Evolutionary conservation across 345 rosid genomes (phyloP).

Genomic region (Citrus sp.): DNA sequence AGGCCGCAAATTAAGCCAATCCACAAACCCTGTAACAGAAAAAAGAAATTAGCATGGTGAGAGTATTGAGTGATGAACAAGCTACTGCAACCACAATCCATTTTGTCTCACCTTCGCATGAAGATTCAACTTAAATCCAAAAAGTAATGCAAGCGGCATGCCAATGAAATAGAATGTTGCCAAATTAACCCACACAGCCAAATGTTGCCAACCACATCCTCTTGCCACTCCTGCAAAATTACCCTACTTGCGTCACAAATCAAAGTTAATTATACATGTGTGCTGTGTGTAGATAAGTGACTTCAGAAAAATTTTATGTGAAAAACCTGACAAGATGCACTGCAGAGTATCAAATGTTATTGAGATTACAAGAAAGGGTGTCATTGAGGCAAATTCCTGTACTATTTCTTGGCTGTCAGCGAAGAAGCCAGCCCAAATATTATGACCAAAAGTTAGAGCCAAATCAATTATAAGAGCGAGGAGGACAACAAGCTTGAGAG

Average conservation of each 20-base stretch:
- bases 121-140: conserved; percentile 52
- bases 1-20: neutral
- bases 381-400: conserved; percentile 45
- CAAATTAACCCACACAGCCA: conserved; percentile 52
- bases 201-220: conserved; percentile 78
- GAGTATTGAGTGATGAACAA: no score
- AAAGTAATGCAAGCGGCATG: conserved; percentile 44
- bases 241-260: neutral
- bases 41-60: neutral
- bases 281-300: no score
- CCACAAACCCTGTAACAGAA: neutral
- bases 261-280: neutral
- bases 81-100: neutral
- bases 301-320: neutral
- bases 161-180: conserved; percentile 51
- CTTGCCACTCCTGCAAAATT: conserved; percentile 52
- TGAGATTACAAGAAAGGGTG: conserved; percentile 52
- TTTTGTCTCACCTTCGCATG: conserved; percentile 40
- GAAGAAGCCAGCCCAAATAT: conserved; percentile 60
- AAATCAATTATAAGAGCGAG: conserved; percentile 47
- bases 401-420: conserved; percentile 37
- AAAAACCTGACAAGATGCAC: conserved; percentile 62
- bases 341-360: conserved; percentile 57
- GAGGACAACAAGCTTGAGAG: conserved; percentile 45
- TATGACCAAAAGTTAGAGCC: conserved; percentile 45